Evolutionary conservation across 208 protist genomes (phyloP), one percentile per base, ranked within the genome.

Genomic region (Naegleria lovaniensis): DNA sequence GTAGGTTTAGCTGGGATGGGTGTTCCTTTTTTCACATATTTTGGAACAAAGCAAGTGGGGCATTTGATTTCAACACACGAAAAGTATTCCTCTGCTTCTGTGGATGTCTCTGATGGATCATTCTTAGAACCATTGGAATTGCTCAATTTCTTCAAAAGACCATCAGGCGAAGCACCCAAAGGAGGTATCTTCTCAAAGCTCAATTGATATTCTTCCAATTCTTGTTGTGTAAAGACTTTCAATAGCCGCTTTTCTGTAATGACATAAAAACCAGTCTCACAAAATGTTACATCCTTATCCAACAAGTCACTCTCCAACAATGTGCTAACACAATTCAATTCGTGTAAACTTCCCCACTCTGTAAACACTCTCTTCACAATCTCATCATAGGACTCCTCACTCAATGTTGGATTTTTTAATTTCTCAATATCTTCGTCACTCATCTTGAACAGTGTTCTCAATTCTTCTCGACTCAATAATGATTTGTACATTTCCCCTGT

Each of bases 31-130:
- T 67, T 67, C 19, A 67, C 55, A 67, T 67, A 67, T 29, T 67
- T 67, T 67, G 11, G 38, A 87, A 87, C 83, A 87, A 87, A 87
- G 16, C 29, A 36, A 48, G 83, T 87, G 4, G 83, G 83, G n/a
- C 83, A 87, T 39, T 87, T 87, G 13, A 51, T 51, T 38, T 87
- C 83, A 1, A 87, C 16, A 29, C 15, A 22, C 15, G 83, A 40
- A 29, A 22, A 7, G 15, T 9, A 9, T 41, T 40, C 83, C 51
- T 51, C 29, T 29, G 0, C 43, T 25, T 87, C 83, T 25, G 52
- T 29, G 43, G 33, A 87, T 87, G 9, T n/a, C n/a, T n/a, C 76
- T n/a, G 36, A 38, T n/a, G 1, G 29, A 79, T 36, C 3, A 79
- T 16, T 79, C n/a, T 79, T 79, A 11, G n/a, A 6, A 79, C 19